Conservation (phyloP, 1,139 yeast species). For the Meyerozyma athensensis region DNA sequence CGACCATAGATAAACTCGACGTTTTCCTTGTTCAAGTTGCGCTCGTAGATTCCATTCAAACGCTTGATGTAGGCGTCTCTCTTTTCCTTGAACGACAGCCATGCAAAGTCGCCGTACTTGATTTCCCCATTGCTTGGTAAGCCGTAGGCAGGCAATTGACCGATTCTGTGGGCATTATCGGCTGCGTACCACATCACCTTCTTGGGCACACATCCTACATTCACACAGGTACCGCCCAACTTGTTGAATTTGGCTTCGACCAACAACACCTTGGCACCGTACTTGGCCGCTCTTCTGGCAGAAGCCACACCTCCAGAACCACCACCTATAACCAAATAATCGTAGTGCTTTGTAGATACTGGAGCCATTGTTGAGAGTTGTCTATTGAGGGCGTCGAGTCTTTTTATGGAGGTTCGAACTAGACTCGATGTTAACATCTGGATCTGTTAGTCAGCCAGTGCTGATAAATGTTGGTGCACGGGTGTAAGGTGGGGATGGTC, state of each 20-base stretch:
- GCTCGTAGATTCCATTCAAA: conserved; percentile 88
- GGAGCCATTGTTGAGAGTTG: conserved; percentile 46
- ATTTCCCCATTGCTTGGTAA: conserved; percentile 56
- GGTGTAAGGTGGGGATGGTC: not conserved
- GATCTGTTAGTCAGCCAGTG: conserved; percentile 8
- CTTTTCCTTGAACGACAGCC: conserved; percentile 76
- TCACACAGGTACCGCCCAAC: conserved; percentile 98
- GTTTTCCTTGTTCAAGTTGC: conserved; percentile 80
- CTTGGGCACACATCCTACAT: conserved; percentile 98
- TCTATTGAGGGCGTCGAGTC: conserved; percentile 17
- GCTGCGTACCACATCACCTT: conserved; percentile 98
- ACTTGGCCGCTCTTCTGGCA: conserved; percentile 91
- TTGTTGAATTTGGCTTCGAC: conserved; percentile 64
- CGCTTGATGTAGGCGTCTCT: conserved; percentile 88
- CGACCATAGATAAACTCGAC: conserved; percentile 86
- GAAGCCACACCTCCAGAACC: conserved; percentile 99
- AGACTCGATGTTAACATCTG: conserved; percentile 7
- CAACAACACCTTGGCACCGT: conserved; percentile 83
- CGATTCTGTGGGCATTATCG: conserved; percentile 72
- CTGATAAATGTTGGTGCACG: not conserved
- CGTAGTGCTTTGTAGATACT: conserved; percentile 54
- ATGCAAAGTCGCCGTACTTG: conserved; percentile 58
- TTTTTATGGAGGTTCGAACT: not conserved
- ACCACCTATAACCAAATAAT: conserved; percentile 94
- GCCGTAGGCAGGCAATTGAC: conserved; percentile 79